Conservation (phyloP, 1,284 basidiomycete genomes). For the Naganishia albida region DNA sequence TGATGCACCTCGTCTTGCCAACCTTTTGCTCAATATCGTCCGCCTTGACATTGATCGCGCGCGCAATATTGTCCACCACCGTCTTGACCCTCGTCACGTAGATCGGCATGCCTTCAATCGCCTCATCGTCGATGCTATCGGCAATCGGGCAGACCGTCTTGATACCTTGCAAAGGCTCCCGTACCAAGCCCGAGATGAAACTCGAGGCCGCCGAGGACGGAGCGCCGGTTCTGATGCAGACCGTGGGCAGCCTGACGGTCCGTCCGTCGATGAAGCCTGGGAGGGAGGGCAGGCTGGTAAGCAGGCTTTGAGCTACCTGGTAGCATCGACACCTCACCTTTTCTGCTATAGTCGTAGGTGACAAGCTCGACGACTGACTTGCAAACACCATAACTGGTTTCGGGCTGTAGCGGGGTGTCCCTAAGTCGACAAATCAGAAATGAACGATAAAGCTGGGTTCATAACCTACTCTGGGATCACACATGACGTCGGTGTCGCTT, state of each 20-base stretch:
- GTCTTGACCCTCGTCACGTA: slow-evolving; percentile 62
- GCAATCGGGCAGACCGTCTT: slow-evolving; percentile 61
- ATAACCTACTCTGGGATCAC: slow-evolving; percentile 47
- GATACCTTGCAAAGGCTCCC: slow-evolving; percentile 64
- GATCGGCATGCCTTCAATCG: slow-evolving; percentile 57
- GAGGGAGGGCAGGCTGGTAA: not conserved
- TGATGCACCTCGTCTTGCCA: slow-evolving; percentile 46
- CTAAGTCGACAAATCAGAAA: slow-evolving; percentile 37
- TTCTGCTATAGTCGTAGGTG: slow-evolving; percentile 66
- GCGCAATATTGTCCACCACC: slow-evolving; percentile 54
- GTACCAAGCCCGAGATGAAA: slow-evolving; percentile 66
- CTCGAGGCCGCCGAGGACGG: slow-evolving; percentile 64
- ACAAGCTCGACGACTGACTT: slow-evolving; percentile 65
- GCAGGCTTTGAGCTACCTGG: not conserved
- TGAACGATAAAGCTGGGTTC: not conserved
- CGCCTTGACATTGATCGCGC: slow-evolving; percentile 50
- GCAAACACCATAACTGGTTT: slow-evolving; percentile 63
- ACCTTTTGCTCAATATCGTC: slow-evolving; percentile 42
- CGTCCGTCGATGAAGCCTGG: slow-evolving; percentile 64
- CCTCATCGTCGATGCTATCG: slow-evolving; percentile 42
- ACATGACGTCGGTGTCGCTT: slow-evolving; percentile 54
- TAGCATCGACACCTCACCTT: slow-evolving; percentile 38
- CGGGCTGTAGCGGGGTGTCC: slow-evolving; percentile 62
- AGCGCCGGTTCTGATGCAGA: slow-evolving; percentile 62
- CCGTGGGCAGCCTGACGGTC: slow-evolving; percentile 64